Base-by-base conservation (phyloP, 768 basidiomycete genomes). In the Macrolepiota dolichaula region DNA sequence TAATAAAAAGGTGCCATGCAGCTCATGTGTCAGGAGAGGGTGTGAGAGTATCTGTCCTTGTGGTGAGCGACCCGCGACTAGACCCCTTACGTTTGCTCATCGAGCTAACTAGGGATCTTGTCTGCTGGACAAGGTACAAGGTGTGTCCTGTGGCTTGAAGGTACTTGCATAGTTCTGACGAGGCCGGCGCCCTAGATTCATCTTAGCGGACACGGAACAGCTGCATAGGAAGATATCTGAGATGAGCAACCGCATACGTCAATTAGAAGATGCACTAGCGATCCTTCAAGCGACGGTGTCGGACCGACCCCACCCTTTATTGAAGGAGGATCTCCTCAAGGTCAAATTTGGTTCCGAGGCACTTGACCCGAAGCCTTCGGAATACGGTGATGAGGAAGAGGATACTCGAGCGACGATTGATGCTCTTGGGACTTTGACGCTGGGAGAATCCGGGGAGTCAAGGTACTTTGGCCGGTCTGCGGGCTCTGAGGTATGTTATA, bases 391-490 rank as follows among this genome's bases (percentile, higher is more conserved):
- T 15, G 76, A 76, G 27, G 78, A 77, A 27, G 70, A 61, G 57
- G 72, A 42, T 68, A 76, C 61, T 59, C 69, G 62, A 55, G 74
- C 71, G 47, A 72, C 70, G 2, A 77, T 87, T 47, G 85, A 85
- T 60, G 84, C 84, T 0, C 71, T 87, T n/a, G 87, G 87, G 0
- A 86, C 87, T 0, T 66, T 89, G 57, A 85, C 86, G 2, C 70
- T 89, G 10, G 82, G 81, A 29, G 84, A 83, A 55, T 78, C 82
- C 13, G 87, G 87, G 17, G 77, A 83, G 59, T 77, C 83, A 59
- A 85, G 83, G 65, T 89, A 87, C 66, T 86, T 86, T 65, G 87
- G 87, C 17, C 75, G 83, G 27, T 84, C 84, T 9, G 86, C 84
- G 38, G 85, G 85, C 2, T 81, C 84, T n/a, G 85, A 87, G 76